A percentile compares a stretch with the other conserved stretches of the same genome.
phyloP scores from a whole-genome alignment of 257 asterid genomes.

The Schizonepeta tenuifolia region DNA sequence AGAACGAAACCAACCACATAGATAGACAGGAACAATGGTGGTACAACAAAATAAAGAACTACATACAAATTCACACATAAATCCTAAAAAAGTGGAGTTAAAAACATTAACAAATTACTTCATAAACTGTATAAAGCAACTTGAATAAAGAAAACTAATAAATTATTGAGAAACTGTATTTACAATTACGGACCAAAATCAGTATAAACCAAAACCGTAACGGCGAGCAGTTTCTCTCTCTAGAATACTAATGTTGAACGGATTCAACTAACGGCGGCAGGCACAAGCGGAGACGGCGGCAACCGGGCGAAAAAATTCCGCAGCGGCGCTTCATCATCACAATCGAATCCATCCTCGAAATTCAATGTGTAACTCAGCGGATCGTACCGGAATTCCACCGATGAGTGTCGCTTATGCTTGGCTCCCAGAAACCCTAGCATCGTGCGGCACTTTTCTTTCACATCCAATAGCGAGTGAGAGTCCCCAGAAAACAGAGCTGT shows the following conservation, averaged over 20 bases:
- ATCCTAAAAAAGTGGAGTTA: no score
- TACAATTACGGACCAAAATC: no score
- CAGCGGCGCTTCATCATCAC: conserved; percentile 51
- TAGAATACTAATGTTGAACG: neutral
- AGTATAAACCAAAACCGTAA: conserved; percentile 18
- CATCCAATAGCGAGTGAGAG: conserved; percentile 41
- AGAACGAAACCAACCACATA: no score
- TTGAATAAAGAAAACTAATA: no score
- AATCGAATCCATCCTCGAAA: conserved; percentile 62
- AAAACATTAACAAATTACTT: no score
- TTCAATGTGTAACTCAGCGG: conserved; percentile 80
- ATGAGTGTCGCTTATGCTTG: conserved; percentile 46
- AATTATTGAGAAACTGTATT: no score
- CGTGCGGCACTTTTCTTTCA: conserved; percentile 55
- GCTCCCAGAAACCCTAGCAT: conserved; percentile 42
- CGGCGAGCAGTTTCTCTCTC: conserved; percentile 6
- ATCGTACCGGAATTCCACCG: conserved; percentile 71
- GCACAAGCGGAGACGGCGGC: conserved; percentile 52
- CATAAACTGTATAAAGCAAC: no score
- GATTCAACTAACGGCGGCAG: conserved; percentile 35
- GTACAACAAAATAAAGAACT: no score
- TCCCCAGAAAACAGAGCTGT: no score
- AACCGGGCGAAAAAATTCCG: conserved; percentile 59
- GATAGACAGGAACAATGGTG: no score
- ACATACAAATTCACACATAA: no score